phyloP scores from a whole-genome alignment of 148 eudicot species.

The Dysphania ambrosioides region DNA sequence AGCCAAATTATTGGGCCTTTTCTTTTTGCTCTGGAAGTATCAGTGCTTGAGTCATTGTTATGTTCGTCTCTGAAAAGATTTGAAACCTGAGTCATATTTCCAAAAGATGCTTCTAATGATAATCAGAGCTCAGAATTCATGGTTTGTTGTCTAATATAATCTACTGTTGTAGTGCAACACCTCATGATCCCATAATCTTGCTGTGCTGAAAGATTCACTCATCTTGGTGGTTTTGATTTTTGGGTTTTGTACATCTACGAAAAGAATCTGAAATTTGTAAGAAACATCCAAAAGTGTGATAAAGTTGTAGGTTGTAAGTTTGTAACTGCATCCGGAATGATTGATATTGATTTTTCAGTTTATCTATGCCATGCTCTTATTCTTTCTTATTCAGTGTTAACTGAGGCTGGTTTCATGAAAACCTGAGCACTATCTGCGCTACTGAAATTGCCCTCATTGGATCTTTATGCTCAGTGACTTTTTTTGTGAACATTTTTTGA shows the following conservation, averaged over 20 bases:
- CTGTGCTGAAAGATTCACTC: neutral
- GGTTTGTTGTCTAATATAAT: neutral
- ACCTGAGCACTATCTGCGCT: neutral
- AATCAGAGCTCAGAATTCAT: neutral
- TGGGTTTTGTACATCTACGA: neutral
- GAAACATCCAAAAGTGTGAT: neutral
- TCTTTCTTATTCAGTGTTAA: neutral
- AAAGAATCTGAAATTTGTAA: neutral
- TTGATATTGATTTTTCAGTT: neutral
- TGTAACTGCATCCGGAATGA: neutral
- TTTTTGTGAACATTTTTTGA: neutral
- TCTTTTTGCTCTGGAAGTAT: neutral
- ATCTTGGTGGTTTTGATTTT: neutral
- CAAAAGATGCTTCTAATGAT: neutral
- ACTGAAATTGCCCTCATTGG: neutral
- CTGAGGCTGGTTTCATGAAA: neutral
- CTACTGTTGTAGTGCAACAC: too few species aligned
- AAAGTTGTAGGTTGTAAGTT: neutral
- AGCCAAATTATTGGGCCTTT: neutral
- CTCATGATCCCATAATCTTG: neutral
- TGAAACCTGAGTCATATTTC: neutral
- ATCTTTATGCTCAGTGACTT: neutral
- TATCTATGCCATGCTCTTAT: neutral
- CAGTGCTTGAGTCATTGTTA: neutral
- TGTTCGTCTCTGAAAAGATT: neutral